These are phyloP conservation scores for Penicillium daleae DNA, from an alignment of 495 filamentous ascomycete genomes.

Conservation along the genomic window DNA sequence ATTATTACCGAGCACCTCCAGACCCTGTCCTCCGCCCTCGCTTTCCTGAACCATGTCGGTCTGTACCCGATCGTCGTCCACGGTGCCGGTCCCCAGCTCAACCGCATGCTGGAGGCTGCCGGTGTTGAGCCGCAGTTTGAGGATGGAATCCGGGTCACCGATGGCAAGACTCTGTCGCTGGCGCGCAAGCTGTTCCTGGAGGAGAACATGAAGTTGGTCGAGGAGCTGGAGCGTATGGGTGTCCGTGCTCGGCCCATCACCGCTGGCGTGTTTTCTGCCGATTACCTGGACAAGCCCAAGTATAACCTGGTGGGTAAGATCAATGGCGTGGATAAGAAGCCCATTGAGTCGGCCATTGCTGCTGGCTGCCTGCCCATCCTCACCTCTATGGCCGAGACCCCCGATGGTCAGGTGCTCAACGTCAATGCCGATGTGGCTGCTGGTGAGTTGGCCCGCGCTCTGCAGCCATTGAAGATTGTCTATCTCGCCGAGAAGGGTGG, in stretches of 20 bases:
- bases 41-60: conserved; percentile 93
- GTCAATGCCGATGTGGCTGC: conserved; percentile 98
- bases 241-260: conserved; percentile 91
- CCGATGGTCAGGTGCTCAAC: conserved; percentile 92
- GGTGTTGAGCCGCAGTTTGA: conserved; percentile 96
- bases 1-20: conserved; percentile 96
- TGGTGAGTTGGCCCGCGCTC: conserved; percentile 83
- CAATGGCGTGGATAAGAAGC: conserved; percentile 85
- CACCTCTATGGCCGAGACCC: conserved; percentile 95
- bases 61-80: conserved; percentile 96
- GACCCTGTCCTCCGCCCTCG: conserved; percentile 82
- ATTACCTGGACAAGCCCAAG: conserved; percentile 92
- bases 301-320: conserved; percentile 96
- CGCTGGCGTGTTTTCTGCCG: conserved; percentile 90
- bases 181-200: conserved; percentile 91
- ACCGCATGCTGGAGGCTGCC: conserved; percentile 87
- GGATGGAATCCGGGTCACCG: conserved; percentile 94
- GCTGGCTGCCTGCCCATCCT: conserved; percentile 92
- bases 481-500: conserved; percentile 98
- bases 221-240: conserved; percentile 88
- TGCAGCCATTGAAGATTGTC: conserved; percentile 97
- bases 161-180: conserved; percentile 90
- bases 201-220: conserved; percentile 94
- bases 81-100: conserved; percentile 94
- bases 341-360: conserved; percentile 89